Conservation (phyloP, 2,329 filamentous ascomycete species). For the Pleochaeta shiraiana region DNA sequence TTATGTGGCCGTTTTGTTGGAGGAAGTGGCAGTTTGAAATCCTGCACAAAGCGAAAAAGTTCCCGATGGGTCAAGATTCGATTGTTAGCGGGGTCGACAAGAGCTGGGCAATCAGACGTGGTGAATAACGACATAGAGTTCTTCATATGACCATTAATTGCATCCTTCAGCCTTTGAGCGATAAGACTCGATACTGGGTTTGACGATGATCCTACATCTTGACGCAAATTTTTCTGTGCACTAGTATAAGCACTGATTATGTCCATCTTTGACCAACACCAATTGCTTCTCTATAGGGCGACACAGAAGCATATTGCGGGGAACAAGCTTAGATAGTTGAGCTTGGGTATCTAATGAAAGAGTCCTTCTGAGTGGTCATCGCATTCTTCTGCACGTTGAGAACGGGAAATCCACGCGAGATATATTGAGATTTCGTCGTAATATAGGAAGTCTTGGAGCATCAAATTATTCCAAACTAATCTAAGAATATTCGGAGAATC, state of each 20-base stretch:
- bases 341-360: neutral
- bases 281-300: neutral
- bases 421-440: neutral
- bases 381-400: neutral
- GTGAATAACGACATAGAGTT: neutral
- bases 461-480: neutral
- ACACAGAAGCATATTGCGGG: neutral
- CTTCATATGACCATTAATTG: neutral
- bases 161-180: neutral
- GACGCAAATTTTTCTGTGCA: neutral
- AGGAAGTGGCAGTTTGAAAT: slow-evolving; percentile 18
- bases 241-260: neutral
- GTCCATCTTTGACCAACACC: neutral
- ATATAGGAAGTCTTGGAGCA: neutral
- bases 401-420: neutral
- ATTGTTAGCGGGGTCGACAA: slow-evolving; percentile 5
- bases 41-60: slow-evolving; percentile 18
- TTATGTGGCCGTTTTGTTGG: neutral
- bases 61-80: slow-evolving; percentile 11
- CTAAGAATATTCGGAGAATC: neutral
- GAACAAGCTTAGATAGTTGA: neutral
- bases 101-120: neutral
- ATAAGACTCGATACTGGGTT: neutral
- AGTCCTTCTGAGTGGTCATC: neutral
- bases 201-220: neutral